phyloP scores from a whole-genome alignment of 768 basidiomycete genomes.

The Podaxis sp. region DNA sequence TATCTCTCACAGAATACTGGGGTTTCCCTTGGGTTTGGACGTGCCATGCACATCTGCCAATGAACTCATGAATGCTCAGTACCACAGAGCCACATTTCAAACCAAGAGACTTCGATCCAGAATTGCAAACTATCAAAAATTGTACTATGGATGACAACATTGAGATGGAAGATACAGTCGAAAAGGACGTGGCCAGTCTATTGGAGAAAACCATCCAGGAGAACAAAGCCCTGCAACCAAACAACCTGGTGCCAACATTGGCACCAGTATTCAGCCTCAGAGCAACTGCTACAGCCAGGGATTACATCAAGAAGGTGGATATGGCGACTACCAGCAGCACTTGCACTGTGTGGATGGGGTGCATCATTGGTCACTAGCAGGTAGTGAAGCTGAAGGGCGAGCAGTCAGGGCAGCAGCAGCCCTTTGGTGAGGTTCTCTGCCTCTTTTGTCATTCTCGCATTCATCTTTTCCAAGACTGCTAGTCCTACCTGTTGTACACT shows the following conservation, averaged over 20 bases:
- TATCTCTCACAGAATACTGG: constrained; percentile 18
- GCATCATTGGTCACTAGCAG: too few species aligned
- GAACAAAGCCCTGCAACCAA: constrained; percentile 79
- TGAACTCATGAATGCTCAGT: constrained; percentile 19
- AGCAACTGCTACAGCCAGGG: constrained; percentile 62
- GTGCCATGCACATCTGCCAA: background rate
- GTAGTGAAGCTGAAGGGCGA: too few species aligned
- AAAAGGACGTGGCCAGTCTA: constrained; percentile 79
- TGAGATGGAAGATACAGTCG: constrained; percentile 80
- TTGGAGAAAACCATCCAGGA: constrained; percentile 83
- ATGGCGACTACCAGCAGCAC: constrained; percentile 48
- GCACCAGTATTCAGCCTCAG: constrained; percentile 45
- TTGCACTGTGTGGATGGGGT: constrained; percentile 29
- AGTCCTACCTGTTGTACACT: background rate
- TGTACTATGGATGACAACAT: constrained; percentile 52
- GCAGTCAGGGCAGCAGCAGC: too few species aligned
- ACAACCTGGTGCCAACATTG: constrained; percentile 79
- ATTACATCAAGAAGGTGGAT: constrained; percentile 56
- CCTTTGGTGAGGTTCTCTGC: background rate
- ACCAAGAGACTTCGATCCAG: constrained; percentile 88
- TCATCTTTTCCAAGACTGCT: background rate
- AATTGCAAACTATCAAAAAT: constrained; percentile 76
- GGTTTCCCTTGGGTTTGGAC: constrained; percentile 20
- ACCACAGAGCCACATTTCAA: constrained; percentile 52
- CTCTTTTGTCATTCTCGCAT: background rate